These are phyloP conservation scores for Fonsecaea multimorphosa DNA, from an alignment of 2,329 filamentous ascomycete genomes.

Conservation along the genomic window DNA sequence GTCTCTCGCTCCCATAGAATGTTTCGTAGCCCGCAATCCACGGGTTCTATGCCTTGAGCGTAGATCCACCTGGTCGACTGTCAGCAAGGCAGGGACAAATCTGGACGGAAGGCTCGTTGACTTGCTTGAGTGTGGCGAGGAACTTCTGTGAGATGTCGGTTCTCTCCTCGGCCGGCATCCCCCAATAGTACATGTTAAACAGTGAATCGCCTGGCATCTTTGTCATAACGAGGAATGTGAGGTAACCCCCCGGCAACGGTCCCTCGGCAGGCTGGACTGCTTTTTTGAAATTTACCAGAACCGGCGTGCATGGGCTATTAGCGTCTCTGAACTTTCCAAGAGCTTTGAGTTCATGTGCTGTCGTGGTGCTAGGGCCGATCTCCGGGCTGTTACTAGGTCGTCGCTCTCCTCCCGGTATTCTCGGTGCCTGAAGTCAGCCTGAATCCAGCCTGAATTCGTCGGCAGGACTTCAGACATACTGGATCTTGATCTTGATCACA, in stretches of 20 bases:
- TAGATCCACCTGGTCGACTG: conserved; percentile 31
- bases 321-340: conserved; percentile 35
- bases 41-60: conserved; percentile 35
- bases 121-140: conserved; percentile 30
- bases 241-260: conserved; percentile 38
- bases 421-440: conserved; percentile 20
- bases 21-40: conserved; percentile 38
- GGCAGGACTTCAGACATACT: conserved; percentile 17
- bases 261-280: conserved; percentile 33
- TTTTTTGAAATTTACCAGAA: conserved; percentile 36
- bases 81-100: not conserved
- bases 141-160: conserved; percentile 29
- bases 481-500: conserved; percentile 38
- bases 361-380: conserved; percentile 36
- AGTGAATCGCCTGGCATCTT: conserved; percentile 40
- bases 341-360: conserved; percentile 37
- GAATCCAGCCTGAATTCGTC: not conserved
- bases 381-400: conserved; percentile 22
- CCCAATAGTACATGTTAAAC: conserved; percentile 37
- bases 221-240: conserved; percentile 41
- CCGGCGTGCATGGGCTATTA: conserved; percentile 34
- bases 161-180: conserved; percentile 31
- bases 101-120: not conserved
- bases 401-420: conserved; percentile 25
- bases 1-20: conserved; percentile 36